phyloP scores from a whole-genome alignment of 1,284 basidiomycete species.

The Ustilago bromivora region DNA sequence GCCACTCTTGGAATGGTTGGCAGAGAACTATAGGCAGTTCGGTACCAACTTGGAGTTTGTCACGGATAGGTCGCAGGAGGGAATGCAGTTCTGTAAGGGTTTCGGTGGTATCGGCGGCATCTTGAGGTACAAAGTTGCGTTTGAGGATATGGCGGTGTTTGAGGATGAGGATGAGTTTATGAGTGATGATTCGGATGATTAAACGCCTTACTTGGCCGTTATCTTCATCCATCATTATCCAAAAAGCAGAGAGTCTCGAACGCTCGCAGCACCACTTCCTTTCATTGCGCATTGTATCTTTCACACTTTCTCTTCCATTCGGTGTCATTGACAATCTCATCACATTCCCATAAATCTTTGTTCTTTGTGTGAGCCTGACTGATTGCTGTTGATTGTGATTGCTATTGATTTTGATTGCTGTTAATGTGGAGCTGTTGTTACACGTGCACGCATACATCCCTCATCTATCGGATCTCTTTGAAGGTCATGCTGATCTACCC shows the following conservation, averaged over 20 bases:
- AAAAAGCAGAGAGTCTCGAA: conserved; percentile 6
- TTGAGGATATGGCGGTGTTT: conserved; percentile 67
- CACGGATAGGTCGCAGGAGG: conserved; percentile 82
- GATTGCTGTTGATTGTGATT: background rate
- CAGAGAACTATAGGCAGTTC: conserved; percentile 98
- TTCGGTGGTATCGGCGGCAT: conserved; percentile 98
- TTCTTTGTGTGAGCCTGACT: background rate
- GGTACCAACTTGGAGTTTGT: conserved; percentile 86
- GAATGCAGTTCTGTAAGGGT: conserved; percentile 97
- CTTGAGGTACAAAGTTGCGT: conserved; percentile 74
- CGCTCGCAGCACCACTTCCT: background rate
- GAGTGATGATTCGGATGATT: conserved; percentile 64
- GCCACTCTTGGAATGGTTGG: conserved; percentile 83
- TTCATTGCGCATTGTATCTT: conserved; percentile 8
- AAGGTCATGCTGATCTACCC: background rate
- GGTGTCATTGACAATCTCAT: conserved; percentile 9
- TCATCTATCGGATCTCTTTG: no score
- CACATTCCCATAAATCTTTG: background rate
- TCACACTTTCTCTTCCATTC: background rate
- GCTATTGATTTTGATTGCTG: background rate
- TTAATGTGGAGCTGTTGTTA: no score
- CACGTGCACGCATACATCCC: no score
- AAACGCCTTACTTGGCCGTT: conserved; percentile 7
- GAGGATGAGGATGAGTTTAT: conserved; percentile 69
- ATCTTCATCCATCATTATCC: background rate